Base-by-base conservation (phyloP, 352 stramenopile species). In the Globisporangium nunn region DNA sequence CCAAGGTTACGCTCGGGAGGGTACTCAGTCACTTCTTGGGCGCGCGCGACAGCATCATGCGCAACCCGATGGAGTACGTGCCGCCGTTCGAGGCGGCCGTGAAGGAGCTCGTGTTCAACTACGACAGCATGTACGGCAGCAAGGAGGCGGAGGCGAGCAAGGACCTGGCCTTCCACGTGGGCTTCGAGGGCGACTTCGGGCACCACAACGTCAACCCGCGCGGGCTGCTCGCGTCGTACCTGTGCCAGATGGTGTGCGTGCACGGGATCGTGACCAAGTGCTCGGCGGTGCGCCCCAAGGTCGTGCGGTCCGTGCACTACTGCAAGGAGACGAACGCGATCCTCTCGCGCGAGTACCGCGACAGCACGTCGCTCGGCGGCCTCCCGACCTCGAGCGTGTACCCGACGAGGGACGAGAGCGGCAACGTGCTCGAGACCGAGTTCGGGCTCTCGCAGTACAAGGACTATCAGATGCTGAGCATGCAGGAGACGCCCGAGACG, bases 211-310 rank as follows among this genome's bases (percentile, higher is more conserved):
- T 98, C 15, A 97, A 86, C 61, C 97, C 97, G n/a, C 85, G 97
- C 40, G 85, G 87, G 0, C 76, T 99, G 30, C 80, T 93, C 7
- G 93, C 93, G 8, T 83, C 72, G 6, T 94, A 93, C 39, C 70
- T 99, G 10, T 92, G 91, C 8, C 85, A 97, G 54, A 86, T 99
- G 59, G 96, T 99, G 43, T 99, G 96, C 63, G 95, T 99, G 0
- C 96, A 99, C 67, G 97, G 98, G 14, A 99, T 99, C 58, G 96
- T 99, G 28, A 99, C 97, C 15, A 99, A 99, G 75, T 96, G 91
- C 81, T 97, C 96, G 11, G 79, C 91, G 3, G 93, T 99, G 57
- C 94, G 97, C 53, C 97, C 98, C 11, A 99, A 99, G 76, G 87
- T 99, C 29, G 91, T 99, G 31, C 84, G 87, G 58, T 98, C 87